Base-by-base conservation (phyloP, 805 yeast species). In the Kazachstania bromeliacearum region DNA sequence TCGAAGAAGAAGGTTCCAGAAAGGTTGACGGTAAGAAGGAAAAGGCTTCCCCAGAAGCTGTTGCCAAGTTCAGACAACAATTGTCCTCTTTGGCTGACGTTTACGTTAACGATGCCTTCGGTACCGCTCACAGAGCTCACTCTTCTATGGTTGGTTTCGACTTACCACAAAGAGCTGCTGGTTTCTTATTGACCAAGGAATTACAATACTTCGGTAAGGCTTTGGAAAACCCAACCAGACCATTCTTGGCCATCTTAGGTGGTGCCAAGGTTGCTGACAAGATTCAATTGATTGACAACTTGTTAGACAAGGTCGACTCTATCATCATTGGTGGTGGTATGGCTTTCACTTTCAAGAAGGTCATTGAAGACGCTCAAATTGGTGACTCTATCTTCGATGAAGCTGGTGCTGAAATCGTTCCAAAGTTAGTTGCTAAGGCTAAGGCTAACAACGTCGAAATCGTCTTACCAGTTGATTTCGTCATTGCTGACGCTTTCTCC, bases 111-210 rank as follows among this genome's bases (percentile, higher is more conserved):
- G 98, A 92, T 65, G 97, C 96, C 41, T 92, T 92, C 59, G 98
- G 98, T 66, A 92, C 98, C 46, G 96, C 97, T 39, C 98, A 92
- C 82, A 85, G 98, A 75, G 98, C 97, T 46, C 98, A 92, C 75
- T 85, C 96, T 38, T 92, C 98, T 33, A 89, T 92, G 88, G 98
- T 92, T 57, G 98, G 98, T 61, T 73, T 92, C 55, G 88, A 89
- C 54, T 75, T 85, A 56, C 88, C 92, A 46, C 88, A 85, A 71
- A 82, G 92, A 70, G 98, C 97, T 56, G 81, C 96, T 50, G 98
- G 98, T 66, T 92, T 89, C 95, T 73, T 92, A 57, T 81, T 92
- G 84, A 80, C 88, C 63, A 92, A 92, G 77, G 98, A 92, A 72
- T 80, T 92, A 66, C 79, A 79, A 62, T 92, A 83, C 79, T 92